Evolutionary conservation across 2,329 filamentous ascomycete species (phyloP).

Genomic region (Cladosporium sp.): DNA sequence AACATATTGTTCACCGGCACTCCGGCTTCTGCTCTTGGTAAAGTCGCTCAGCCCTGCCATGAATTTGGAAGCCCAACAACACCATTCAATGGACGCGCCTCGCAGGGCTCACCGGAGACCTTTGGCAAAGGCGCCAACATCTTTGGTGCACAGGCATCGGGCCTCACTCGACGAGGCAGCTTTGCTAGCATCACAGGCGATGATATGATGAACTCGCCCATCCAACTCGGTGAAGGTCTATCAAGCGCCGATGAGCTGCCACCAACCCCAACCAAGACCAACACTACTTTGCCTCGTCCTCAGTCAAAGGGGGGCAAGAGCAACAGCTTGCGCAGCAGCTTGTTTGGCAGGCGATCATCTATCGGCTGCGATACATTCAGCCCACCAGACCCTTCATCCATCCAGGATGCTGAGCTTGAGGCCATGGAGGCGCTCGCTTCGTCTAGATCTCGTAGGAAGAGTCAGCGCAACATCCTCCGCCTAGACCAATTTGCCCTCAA

Average conservation of each 20-base stretch:
- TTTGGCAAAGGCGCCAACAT: conserved; percentile 66
- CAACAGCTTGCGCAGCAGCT: conserved; percentile 52
- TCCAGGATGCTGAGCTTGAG: conserved; percentile 1
- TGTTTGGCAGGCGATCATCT: conserved; percentile 50
- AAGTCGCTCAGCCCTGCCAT: conserved; percentile 64
- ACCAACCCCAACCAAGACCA: conserved; percentile 88
- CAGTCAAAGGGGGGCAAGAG: conserved; percentile 51
- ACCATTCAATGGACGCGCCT: conserved; percentile 68
- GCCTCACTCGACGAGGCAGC: conserved; percentile 62
- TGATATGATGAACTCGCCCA: conserved; percentile 63
- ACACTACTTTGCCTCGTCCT: conserved; percentile 33
- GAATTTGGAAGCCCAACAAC: conserved; percentile 80
- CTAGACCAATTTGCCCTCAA: conserved; percentile 2
- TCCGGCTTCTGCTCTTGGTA: conserved; percentile 56
- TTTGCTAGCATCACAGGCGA: conserved; percentile 80
- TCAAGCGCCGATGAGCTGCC: conserved; percentile 71
- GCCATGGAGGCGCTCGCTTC: conserved; percentile 1
- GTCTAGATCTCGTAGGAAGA: conserved; percentile 9
- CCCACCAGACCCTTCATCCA: conserved; percentile 36
- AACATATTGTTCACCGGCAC: conserved; percentile 40
- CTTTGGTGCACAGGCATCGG: conserved; percentile 57
- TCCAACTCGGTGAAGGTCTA: conserved; percentile 56
- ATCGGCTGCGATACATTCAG: conserved; percentile 50
- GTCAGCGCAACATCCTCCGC: conserved; percentile 10
- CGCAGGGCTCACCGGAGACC: conserved; percentile 64